phyloP scores from a whole-genome alignment of 2,329 filamentous ascomycete species.

The Xylaria sp. region DNA sequence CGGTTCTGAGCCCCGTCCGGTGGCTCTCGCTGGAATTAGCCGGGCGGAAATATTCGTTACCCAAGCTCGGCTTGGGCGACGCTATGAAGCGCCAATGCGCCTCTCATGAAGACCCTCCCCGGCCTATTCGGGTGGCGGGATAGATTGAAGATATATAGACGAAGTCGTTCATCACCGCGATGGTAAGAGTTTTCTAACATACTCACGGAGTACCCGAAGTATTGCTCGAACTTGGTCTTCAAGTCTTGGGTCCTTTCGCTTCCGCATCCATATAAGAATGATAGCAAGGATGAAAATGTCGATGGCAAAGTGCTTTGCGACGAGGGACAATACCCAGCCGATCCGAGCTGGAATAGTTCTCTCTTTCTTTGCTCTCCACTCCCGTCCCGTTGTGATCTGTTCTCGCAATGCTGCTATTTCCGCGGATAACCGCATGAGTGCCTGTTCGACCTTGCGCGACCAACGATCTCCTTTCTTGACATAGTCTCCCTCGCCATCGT shows the following conservation, averaged over 20 bases:
- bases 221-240: constrained; percentile 79
- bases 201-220: constrained; percentile 67
- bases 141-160: neutral
- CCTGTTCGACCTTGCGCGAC: constrained; percentile 84
- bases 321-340: constrained; percentile 74
- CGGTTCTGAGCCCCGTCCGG: neutral
- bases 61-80: neutral
- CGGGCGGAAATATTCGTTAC: neutral
- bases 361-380: constrained; percentile 74
- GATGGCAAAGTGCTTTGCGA: constrained; percentile 77
- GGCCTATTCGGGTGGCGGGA: neutral
- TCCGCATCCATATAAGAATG: constrained; percentile 77
- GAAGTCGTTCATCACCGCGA: constrained; percentile 57
- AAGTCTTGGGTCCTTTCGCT: constrained; percentile 74
- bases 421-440: constrained; percentile 87
- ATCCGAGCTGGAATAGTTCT: constrained; percentile 76
- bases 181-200: constrained; percentile 68
- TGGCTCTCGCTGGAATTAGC: neutral
- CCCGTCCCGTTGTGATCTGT: constrained; percentile 81
- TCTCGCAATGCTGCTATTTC: constrained; percentile 93
- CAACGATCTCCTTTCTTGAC: constrained; percentile 68
- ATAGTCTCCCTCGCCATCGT: constrained; percentile 54
- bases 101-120: neutral
- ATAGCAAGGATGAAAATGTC: constrained; percentile 75
- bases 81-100: constrained; percentile 1